Percentiles rank a stretch among this genome's conserved stretches.
phyloP scores from a whole-genome alignment of 805 yeast species.

The Vanderwaltozyma verrucispora region DNA sequence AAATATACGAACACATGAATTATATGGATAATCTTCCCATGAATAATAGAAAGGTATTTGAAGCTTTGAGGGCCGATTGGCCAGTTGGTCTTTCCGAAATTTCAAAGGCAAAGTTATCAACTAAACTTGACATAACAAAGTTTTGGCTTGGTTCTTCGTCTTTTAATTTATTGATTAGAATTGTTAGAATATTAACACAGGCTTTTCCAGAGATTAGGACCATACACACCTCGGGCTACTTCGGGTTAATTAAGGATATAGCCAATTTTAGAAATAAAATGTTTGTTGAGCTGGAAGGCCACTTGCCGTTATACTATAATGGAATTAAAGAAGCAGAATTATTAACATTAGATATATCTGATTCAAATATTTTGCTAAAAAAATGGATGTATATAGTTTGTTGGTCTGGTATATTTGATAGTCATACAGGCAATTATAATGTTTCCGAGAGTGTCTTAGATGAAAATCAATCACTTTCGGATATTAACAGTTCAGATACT shows the following conservation, averaged over 20 bases:
- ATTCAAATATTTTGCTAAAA: constrained; percentile 7
- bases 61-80: constrained; percentile 16
- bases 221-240: constrained; percentile 18
- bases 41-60: constrained; percentile 12
- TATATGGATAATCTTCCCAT: constrained; percentile 8
- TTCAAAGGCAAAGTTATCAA: constrained; percentile 15
- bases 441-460: constrained; percentile 2
- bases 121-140: constrained; percentile 7
- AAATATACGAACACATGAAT: constrained; percentile 21
- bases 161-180: constrained; percentile 12
- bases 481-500: background rate
- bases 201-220: constrained; percentile 19
- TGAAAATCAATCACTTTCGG: constrained; percentile 1
- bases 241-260: constrained; percentile 10
- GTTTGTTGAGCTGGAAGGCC: constrained; percentile 2
- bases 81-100: constrained; percentile 22
- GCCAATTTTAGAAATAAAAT: constrained; percentile 11
- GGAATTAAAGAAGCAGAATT: constrained; percentile 5
- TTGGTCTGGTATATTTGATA: constrained; percentile 25
- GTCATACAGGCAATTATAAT: constrained; percentile 12
- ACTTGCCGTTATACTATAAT: constrained; percentile 10
- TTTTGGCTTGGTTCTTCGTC: constrained; percentile 22
- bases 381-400: constrained; percentile 18
- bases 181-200: constrained; percentile 11
- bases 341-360: constrained; percentile 8